These are phyloP conservation scores for Eucalyptus grandis DNA, from an alignment of 345 rosid genomes.

Conservation along the genomic window DNA sequence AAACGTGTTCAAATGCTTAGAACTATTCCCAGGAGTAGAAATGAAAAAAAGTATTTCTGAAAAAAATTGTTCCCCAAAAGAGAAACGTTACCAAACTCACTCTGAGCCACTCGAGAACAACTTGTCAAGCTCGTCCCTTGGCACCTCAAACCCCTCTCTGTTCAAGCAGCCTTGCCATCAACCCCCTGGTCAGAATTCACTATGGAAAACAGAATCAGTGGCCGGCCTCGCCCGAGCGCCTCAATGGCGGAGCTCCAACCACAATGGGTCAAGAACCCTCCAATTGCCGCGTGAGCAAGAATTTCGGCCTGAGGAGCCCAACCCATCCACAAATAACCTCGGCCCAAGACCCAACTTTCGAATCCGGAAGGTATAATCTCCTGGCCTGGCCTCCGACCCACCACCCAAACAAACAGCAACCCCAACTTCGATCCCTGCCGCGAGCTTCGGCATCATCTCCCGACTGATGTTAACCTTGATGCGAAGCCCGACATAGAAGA, in stretches of 20 bases:
- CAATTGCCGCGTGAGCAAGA: background rate
- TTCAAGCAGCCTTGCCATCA: background rate
- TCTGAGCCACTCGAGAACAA: too few species aligned
- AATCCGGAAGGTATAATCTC: background rate
- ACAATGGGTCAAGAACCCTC: conserved; percentile 14
- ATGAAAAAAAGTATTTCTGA: too few species aligned
- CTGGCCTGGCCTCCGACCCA: background rate
- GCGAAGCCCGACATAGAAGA: conserved; percentile 2
- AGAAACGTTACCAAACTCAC: too few species aligned
- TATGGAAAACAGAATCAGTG: background rate
- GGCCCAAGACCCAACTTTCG: background rate
- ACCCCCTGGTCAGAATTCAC: background rate
- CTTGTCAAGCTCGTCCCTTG: too few species aligned
- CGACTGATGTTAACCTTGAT: background rate
- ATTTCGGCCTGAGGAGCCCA: conserved; percentile 9
- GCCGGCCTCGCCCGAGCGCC: background rate
- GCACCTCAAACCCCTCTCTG: too few species aligned
- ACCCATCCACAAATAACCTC: background rate
- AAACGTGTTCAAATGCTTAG: fast-evolving
- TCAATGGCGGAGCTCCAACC: conserved; percentile 5
- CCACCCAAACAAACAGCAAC: background rate
- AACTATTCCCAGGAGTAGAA: fast-evolving
- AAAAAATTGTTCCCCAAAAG: fast-evolving
- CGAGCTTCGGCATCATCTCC: background rate
- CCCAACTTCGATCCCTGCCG: background rate